phyloP scores from a whole-genome alignment of 352 stramenopile genomes.

The Phytophthora colocasiae region DNA sequence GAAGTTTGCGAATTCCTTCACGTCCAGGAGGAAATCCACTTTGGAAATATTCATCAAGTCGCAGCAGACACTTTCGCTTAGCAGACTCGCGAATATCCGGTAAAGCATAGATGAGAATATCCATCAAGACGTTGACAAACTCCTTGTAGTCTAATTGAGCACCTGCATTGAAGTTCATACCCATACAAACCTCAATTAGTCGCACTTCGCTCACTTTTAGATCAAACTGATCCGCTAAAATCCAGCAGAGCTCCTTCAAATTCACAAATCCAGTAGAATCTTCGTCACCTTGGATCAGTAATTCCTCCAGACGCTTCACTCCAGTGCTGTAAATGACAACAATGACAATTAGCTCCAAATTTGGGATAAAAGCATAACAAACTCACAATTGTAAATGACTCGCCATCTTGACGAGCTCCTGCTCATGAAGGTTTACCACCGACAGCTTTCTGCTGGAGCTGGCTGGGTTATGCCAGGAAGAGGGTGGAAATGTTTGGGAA shows the following conservation, averaged over 20 bases:
- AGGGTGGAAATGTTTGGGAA: background rate
- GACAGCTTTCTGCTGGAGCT: background rate
- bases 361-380: too few species aligned
- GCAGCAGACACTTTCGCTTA: conserved; percentile 26
- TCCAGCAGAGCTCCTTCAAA: conserved; percentile 57
- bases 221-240: conserved; percentile 45
- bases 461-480: background rate
- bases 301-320: conserved; percentile 53
- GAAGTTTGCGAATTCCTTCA: conserved; percentile 24
- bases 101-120: conserved; percentile 64
- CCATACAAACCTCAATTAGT: conserved; percentile 67
- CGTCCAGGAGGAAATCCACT: conserved; percentile 44
- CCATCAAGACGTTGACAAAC: conserved; percentile 56
- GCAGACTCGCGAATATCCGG: conserved; percentile 27
- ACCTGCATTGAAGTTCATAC: conserved; percentile 65
- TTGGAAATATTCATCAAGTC: conserved; percentile 48
- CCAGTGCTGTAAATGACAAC: conserved; percentile 29
- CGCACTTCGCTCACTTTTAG: conserved; percentile 41
- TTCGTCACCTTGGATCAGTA: conserved; percentile 37
- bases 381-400: conserved; percentile 57
- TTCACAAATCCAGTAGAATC: conserved; percentile 49
- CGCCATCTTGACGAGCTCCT: conserved; percentile 55
- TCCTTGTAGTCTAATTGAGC: conserved; percentile 61
- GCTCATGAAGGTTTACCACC: conserved; percentile 45
- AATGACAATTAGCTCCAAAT: background rate